Evolutionary conservation across 176 grass and related monocot genomes (phyloP), one percentile per base, ranked within the genome.

Genomic region (Secale cereale): DNA sequence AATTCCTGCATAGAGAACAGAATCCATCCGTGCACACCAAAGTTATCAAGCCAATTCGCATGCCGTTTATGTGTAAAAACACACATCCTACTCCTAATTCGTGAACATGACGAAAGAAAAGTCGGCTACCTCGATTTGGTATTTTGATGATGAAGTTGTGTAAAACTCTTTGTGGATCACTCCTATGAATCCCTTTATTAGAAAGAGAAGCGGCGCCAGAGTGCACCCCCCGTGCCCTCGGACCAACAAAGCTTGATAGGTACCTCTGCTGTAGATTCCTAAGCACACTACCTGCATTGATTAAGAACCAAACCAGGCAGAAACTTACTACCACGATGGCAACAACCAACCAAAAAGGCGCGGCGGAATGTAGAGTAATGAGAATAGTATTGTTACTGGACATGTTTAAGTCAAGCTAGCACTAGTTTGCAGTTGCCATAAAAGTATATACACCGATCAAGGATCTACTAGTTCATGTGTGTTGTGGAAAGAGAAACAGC

Each of bases 121-220:
- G 6, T 1, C 12, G 5, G 14, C 25, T 28, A 48, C 23, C 70
- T 74, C 23, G 35, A 13, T 70, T 20, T 22, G 22, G 79, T 60
- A 80, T 94, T 81, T 97, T 91, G 67, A 43, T 91, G 67, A 43
- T 43, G 40, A 94, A 97, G 54, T 94, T 85, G 22, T 92, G 82
- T 59, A 97, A 88, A 64, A 97, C 87, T 75, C 85, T 86, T 93
- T 88, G 87, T 78, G 94, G 94, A 46, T 94, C 89, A 64, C 89
- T 90, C 84, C 65, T 91, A 60, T 90, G 88, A 48, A 94, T 79
- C 50, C 86, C 85, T 78, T 92, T 93, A 27, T 92, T 94, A 27
- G 93, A 74, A 32, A 97, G 78, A 73, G 82, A 60, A 65, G 76
- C n/a, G 59, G 37, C 6, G 2, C 91, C 76, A 76, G 70, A 84